These are phyloP conservation scores for Ophiocordyceps sinensis DNA, from an alignment of 2,329 filamentous ascomycete genomes.

Conservation along the genomic window DNA sequence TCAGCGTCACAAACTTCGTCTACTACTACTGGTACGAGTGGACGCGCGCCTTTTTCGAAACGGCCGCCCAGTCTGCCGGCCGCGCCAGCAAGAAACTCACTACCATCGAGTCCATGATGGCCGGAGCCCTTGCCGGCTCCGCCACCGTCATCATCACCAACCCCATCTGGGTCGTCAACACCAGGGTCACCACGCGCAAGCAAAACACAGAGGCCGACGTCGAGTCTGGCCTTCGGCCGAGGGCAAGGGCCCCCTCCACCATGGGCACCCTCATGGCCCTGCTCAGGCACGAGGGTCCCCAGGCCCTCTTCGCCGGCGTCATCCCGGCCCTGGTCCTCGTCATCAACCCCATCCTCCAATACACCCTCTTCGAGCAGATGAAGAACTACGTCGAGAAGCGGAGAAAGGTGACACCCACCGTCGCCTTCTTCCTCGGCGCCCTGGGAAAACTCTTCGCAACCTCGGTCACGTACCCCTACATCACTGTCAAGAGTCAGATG, in stretches of 20 bases:
- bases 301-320: slow-evolving; percentile 81
- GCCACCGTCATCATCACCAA: slow-evolving; percentile 94
- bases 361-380: slow-evolving; percentile 96
- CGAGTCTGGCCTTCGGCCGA: slow-evolving; percentile 20
- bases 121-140: slow-evolving; percentile 82
- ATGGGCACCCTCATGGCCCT: slow-evolving; percentile 69
- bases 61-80: slow-evolving; percentile 57
- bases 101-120: slow-evolving; percentile 86
- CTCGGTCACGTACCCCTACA: slow-evolving; percentile 91
- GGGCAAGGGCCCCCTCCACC: slow-evolving; percentile 50
- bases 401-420: slow-evolving; percentile 62
- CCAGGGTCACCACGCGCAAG: slow-evolving; percentile 86
- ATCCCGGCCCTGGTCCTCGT: slow-evolving; percentile 86
- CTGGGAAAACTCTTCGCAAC: slow-evolving; percentile 92
- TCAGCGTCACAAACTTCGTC: slow-evolving; percentile 97
- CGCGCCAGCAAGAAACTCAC: slow-evolving; percentile 70
- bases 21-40: slow-evolving; percentile 99
- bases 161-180: slow-evolving; percentile 99
- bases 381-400: slow-evolving; percentile 75
- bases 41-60: slow-evolving; percentile 76
- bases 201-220: slow-evolving; percentile 32
- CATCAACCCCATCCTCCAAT: slow-evolving; percentile 96
- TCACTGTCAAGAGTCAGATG: slow-evolving; percentile 96
- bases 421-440: slow-evolving; percentile 84
- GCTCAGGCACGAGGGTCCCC: slow-evolving; percentile 68